Evolutionary conservation across 1,284 basidiomycete genomes (phyloP), one percentile per base, ranked within the genome.

Genomic region (Cryptococcus maquisensis): DNA sequence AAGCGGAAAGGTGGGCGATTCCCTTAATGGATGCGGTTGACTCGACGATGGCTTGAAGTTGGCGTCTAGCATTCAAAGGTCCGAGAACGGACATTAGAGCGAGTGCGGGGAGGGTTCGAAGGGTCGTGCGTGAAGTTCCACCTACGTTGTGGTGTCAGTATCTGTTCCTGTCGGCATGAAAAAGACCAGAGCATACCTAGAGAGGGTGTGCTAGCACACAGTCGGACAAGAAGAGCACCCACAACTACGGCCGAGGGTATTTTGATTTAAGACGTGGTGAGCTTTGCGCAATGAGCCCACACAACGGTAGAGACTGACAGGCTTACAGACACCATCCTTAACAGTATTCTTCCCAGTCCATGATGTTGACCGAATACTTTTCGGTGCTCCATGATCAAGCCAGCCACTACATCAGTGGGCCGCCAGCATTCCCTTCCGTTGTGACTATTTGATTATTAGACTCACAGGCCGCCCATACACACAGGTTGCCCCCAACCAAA

Each of bases 261-360:
- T 23, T 20, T 44, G 24, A 39, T n/a, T n/a, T n/a, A 20, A 36
- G 7, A 49, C 18, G 18, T 6, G 6, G 21, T 49, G 35, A 21
- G 28, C n/a, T 36, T 42, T 16, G 47, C 51, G 45, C 12, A 52
- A 41, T 4, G 51, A 47, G 23, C n/a, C n/a, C n/a, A n/a, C n/a
- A n/a, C n/a, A n/a, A n/a, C n/a, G n/a, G n/a, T n/a, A n/a, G 37
- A 39, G n/a, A 44, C 39, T 18, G 36, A 37, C 21, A 48, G 35
- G 24, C 36, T 39, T 26, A 16, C 39, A 32, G 44, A 46, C 7
- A 51, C n/a, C 35, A 55, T 18, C 26, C 44, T 36, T 15, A 55
- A 39, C 7, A 42, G 16, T 7, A 43, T 15, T 26, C 24, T 21
- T 18, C 24, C 16, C 23, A 44, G 16, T 21, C 43, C 43, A 16